Conservation (phyloP, 208 protist genomes). For the Entamoeba invadens region DNA sequence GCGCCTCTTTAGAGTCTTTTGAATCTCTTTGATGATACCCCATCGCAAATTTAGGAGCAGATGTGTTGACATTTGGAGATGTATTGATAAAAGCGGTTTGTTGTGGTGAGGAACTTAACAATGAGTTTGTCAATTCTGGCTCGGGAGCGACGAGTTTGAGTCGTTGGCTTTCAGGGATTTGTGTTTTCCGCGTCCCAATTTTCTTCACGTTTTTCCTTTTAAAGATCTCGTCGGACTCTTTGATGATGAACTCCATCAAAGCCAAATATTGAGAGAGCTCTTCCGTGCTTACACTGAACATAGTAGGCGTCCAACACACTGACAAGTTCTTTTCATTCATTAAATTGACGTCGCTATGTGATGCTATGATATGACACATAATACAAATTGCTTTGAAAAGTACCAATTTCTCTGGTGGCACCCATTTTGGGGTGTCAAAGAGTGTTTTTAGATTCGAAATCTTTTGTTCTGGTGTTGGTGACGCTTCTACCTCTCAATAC, state of each 20-base stretch:
- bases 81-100: too few species aligned
- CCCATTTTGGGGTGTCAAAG: neutral
- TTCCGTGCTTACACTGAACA: neutral
- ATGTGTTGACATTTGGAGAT: too few species aligned
- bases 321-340: neutral
- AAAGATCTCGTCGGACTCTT: neutral
- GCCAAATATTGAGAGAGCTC: neutral
- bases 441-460: neutral
- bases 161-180: too few species aligned
- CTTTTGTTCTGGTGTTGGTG: neutral
- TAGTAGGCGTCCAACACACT: neutral
- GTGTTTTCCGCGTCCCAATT: too few species aligned
- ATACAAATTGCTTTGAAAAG: neutral
- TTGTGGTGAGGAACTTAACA: too few species aligned
- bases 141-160: too few species aligned
- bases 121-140: too few species aligned
- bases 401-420: neutral
- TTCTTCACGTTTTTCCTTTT: too few species aligned
- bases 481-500: too few species aligned
- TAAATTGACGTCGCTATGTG: neutral
- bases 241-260: neutral
- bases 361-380: neutral
- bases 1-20: too few species aligned
- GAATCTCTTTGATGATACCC: too few species aligned
- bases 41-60: too few species aligned